A percentile compares a stretch with the other conserved stretches of the same genome.
These are phyloP conservation scores for Aspergillus ochraceus DNA, from an alignment of 2,329 filamentous ascomycete genomes.

Conservation along the genomic window DNA sequence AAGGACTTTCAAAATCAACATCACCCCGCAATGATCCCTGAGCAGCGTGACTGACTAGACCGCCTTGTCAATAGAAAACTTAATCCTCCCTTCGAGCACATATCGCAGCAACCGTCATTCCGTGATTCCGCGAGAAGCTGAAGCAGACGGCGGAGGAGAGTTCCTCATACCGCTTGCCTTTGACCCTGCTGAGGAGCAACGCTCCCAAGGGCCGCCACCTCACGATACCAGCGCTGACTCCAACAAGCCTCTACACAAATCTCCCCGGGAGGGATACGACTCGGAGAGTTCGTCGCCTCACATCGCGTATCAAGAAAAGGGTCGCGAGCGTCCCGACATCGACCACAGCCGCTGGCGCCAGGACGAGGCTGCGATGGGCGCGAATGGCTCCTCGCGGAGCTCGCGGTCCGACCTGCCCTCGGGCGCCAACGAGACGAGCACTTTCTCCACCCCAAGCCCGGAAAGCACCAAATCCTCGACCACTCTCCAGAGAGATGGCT, in stretches of 20 bases:
- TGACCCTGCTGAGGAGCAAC: conserved; percentile 64
- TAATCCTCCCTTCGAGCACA: conserved; percentile 70
- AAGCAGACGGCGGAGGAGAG: conserved; percentile 62
- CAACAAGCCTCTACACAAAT: conserved; percentile 31
- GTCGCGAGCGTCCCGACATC: conserved; percentile 60
- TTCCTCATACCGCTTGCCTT: conserved; percentile 76
- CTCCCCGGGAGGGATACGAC: conserved; percentile 26
- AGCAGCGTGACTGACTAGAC: neutral
- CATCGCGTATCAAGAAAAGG: conserved; percentile 87
- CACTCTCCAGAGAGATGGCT: conserved; percentile 34
- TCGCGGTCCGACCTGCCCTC: conserved; percentile 42
- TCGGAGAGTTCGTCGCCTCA: conserved; percentile 69
- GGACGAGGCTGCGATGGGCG: conserved; percentile 52
- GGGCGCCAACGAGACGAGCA: conserved; percentile 42
- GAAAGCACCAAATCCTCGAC: conserved; percentile 27
- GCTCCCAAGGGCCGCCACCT: conserved; percentile 45
- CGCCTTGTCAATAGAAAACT: conserved; percentile 49
- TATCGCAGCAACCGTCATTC: conserved; percentile 80
- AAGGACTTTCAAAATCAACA: neutral
- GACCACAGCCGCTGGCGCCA: conserved; percentile 30
- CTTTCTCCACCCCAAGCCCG: conserved; percentile 38
- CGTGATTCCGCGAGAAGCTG: conserved; percentile 57
- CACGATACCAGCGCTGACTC: conserved; percentile 39
- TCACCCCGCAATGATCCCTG: neutral
- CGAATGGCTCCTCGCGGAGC: conserved; percentile 51